phyloP scores from a whole-genome alignment of 73 alveolate species.

The Blepharisma japonicum region DNA sequence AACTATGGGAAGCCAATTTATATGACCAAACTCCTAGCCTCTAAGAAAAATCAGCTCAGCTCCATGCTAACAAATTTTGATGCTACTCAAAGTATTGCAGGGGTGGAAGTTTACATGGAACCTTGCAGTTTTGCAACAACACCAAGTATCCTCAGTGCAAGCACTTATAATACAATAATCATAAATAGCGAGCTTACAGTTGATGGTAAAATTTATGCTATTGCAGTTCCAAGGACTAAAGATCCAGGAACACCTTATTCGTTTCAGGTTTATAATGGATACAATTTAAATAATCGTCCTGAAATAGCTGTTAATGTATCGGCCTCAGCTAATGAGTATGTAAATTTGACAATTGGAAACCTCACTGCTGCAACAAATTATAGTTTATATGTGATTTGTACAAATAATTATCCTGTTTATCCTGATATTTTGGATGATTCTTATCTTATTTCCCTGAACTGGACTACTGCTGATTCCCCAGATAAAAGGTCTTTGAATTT shows the following conservation, averaged over 20 bases:
- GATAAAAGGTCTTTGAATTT: too few species aligned
- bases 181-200: neutral
- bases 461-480: conserved; percentile 8
- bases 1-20: conserved; percentile 18
- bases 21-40: neutral
- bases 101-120: neutral
- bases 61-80: conserved; percentile 26
- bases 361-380: neutral
- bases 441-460: neutral
- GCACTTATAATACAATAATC: neutral
- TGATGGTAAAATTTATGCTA: conserved; percentile 19
- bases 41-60: too few species aligned
- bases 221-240: neutral
- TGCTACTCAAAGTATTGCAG: neutral
- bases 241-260: conserved; percentile 19
- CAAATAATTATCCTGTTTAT: conserved; percentile 12
- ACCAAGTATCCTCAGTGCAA: neutral
- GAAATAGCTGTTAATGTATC: neutral
- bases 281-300: neutral
- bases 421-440: neutral
- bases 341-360: neutral
- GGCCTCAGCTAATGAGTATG: neutral
- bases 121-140: neutral
- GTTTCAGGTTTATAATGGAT: conserved; percentile 22
- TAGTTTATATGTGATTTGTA: conserved; percentile 20